phyloP scores from a whole-genome alignment of 139 green algal species.

The Closterium sp. region DNA sequence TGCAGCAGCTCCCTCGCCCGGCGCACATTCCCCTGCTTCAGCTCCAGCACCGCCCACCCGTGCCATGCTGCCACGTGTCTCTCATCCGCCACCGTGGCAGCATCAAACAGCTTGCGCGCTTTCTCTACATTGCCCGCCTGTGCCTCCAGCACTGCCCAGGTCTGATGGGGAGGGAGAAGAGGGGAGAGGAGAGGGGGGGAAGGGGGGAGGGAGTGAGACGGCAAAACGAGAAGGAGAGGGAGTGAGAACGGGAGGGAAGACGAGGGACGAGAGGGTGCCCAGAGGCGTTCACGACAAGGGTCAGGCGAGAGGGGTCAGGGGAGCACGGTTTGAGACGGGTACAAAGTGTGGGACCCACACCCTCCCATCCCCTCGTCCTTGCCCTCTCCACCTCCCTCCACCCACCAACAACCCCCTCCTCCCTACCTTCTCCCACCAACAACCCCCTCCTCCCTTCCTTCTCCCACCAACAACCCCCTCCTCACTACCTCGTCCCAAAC shows the following conservation, averaged over 20 bases:
- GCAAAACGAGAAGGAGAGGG: neutral
- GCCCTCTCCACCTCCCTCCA: too few relatives aligned
- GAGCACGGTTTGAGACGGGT: too few relatives aligned
- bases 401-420: too few relatives aligned
- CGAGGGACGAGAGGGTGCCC: too few relatives aligned
- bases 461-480: too few relatives aligned
- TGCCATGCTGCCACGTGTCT: constrained; percentile 91
- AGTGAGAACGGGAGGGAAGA: neutral
- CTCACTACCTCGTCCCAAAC: too few relatives aligned
- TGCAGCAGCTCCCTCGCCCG: constrained; percentile 65
- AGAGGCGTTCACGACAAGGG: too few relatives aligned
- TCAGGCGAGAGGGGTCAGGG: too few relatives aligned
- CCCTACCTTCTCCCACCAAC: too few relatives aligned
- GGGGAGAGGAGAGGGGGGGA: neutral
- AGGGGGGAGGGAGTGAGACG: neutral
- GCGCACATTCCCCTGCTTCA: constrained; percentile 78
- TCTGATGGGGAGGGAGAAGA: neutral
- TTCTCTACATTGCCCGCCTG: constrained; percentile 62
- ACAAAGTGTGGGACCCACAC: too few relatives aligned
- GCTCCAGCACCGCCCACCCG: constrained; percentile 94
- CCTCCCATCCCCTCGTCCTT: too few relatives aligned
- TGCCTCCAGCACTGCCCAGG: constrained; percentile 85
- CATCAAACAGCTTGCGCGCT: constrained; percentile 89
- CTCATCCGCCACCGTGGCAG: constrained; percentile 76
- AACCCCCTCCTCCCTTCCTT: too few relatives aligned